Percentiles rank a stretch among this genome's conserved stretches.
Conservation (phyloP, 2,329 filamentous ascomycete species). For the Cercospora beticola region DNA sequence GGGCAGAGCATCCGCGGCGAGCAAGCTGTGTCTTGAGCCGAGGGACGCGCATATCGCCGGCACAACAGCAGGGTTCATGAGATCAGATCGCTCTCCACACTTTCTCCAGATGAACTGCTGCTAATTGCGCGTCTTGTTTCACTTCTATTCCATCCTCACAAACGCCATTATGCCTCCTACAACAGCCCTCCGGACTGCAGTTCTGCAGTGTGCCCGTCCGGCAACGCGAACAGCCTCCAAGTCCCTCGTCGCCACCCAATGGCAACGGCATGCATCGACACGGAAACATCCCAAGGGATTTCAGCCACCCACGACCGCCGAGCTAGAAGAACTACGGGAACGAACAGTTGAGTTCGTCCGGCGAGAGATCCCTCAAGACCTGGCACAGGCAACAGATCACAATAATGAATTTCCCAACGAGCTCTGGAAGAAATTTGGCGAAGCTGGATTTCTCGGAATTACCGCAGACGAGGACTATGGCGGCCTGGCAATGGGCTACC, state of each 20-base stretch:
- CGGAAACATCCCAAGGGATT: constrained; percentile 70
- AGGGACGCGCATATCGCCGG: background rate
- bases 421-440: constrained; percentile 93
- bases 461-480: constrained; percentile 92
- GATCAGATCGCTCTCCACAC: constrained; percentile 4
- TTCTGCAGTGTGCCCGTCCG: constrained; percentile 24
- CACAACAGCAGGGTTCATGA: background rate
- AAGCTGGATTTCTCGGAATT: constrained; percentile 85
- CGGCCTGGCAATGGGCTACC: constrained; percentile 88
- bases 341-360: constrained; percentile 84
- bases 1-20: background rate
- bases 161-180: constrained; percentile 24
- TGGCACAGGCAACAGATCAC: constrained; percentile 80
- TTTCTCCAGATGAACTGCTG: constrained; percentile 7
- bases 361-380: constrained; percentile 79
- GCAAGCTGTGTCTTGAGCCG: constrained; percentile 7
- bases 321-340: constrained; percentile 78
- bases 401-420: constrained; percentile 82
- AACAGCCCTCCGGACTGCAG: constrained; percentile 28
- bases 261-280: constrained; percentile 53
- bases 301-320: constrained; percentile 65
- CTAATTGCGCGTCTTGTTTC: constrained; percentile 3
- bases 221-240: constrained; percentile 9
- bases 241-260: constrained; percentile 20
- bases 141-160: constrained; percentile 10